A percentile compares a stretch with the other conserved stretches of the same genome.
phyloP scores from a whole-genome alignment of 2,329 filamentous ascomycete species.

The Coniosporium tulheliwenetii region DNA sequence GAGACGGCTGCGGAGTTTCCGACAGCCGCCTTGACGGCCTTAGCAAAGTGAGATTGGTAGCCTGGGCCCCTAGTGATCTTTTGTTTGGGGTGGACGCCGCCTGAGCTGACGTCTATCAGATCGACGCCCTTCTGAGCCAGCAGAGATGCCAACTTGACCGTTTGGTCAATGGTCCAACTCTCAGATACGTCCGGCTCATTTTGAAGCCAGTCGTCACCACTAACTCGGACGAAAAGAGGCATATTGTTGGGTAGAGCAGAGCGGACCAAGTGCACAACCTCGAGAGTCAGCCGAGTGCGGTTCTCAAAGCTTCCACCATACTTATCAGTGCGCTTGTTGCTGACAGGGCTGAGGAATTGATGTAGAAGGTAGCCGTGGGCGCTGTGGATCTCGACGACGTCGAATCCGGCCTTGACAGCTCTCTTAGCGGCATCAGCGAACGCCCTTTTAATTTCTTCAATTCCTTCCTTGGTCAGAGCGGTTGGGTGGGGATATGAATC shows the following conservation, averaged over 20 bases:
- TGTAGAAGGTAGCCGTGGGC: constrained; percentile 26
- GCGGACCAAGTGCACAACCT: constrained; percentile 17
- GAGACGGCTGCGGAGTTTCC: too few species aligned
- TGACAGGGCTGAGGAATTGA: constrained; percentile 23
- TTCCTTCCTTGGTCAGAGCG: constrained; percentile 53
- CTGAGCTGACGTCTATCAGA: not conserved
- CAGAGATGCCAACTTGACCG: not conserved
- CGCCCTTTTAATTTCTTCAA: constrained; percentile 42
- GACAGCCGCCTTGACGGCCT: too few species aligned
- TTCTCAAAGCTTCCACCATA: constrained; percentile 28
- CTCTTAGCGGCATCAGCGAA: constrained; percentile 13
- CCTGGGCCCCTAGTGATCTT: too few species aligned
- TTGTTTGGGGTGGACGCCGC: not conserved
- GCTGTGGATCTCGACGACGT: constrained; percentile 16
- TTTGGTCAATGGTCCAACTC: not conserved
- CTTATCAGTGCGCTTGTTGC: constrained; percentile 24
- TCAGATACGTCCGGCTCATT: not conserved
- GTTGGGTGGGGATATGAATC: constrained; percentile 45
- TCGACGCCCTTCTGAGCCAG: not conserved
- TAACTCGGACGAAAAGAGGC: not conserved
- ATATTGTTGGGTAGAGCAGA: not conserved
- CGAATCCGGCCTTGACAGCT: constrained; percentile 15
- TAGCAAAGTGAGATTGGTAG: too few species aligned
- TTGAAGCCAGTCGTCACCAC: not conserved
- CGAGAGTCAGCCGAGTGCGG: constrained; percentile 20